phyloP scores from a whole-genome alignment of 192 early-diverging fungal genomes.

The Rhizoclosmatium globosum region DNA sequence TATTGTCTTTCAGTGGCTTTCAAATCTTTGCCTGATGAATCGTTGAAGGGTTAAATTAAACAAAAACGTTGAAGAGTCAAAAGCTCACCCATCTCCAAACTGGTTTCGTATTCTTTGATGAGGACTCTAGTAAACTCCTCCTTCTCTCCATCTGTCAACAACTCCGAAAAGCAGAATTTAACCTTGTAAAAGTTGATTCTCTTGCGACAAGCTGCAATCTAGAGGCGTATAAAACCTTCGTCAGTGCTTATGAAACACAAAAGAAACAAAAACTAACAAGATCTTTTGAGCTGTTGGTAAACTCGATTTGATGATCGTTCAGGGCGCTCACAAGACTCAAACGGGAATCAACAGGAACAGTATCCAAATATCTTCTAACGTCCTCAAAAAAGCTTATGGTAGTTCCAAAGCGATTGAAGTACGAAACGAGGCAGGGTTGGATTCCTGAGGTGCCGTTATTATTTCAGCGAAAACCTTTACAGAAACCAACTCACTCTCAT shows the following conservation, averaged over 20 bases:
- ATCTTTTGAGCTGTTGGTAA: neutral
- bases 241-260: neutral
- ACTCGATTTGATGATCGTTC: neutral
- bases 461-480: neutral
- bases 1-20: constrained; percentile 78
- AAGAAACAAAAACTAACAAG: neutral
- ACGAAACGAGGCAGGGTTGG: constrained; percentile 54
- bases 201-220: constrained; percentile 28
- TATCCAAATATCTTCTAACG: constrained; percentile 62
- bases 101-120: constrained; percentile 50
- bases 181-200: constrained; percentile 34
- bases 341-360: constrained; percentile 4
- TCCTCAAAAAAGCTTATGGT: constrained; percentile 81
- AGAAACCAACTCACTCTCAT: constrained; percentile 22
- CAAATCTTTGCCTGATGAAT: constrained; percentile 42
- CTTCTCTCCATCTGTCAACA: neutral
- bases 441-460: constrained; percentile 10
- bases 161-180: neutral
- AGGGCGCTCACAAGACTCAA: neutral
- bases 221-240: constrained; percentile 32
- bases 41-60: neutral
- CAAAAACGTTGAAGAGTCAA: neutral
- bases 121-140: constrained; percentile 42
- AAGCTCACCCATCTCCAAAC: constrained; percentile 55
- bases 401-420: constrained; percentile 70